phyloP scores from a whole-genome alignment of 495 filamentous ascomycete species.

The Endocarpon pusillum region DNA sequence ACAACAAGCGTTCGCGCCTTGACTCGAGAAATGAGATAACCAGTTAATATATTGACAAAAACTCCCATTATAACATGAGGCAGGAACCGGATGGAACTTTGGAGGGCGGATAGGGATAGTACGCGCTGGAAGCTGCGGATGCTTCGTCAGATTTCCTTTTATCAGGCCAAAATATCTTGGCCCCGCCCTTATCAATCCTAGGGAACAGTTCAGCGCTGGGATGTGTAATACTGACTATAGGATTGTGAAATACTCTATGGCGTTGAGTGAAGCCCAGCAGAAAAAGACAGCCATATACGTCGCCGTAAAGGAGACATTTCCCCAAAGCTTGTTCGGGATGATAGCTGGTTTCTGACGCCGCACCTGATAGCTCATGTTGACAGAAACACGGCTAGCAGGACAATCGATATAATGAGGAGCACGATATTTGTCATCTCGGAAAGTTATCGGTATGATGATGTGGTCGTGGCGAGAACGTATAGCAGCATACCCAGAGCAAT shows the following conservation, averaged over 20 bases:
- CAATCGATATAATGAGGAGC: slow-evolving; percentile 19
- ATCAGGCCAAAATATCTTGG: too few species aligned
- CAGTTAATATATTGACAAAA: slow-evolving; percentile 33
- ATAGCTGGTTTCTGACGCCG: slow-evolving; percentile 24
- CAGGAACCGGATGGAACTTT: slow-evolving; percentile 36
- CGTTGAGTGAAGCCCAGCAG: slow-evolving; percentile 28
- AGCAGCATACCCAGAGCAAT: slow-evolving; percentile 22
- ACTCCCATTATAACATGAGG: slow-evolving; percentile 34
- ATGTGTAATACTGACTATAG: slow-evolving; percentile 28
- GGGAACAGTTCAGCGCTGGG: too few species aligned
- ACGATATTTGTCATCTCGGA: slow-evolving; percentile 16
- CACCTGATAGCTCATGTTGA: slow-evolving; percentile 28
- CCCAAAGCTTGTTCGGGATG: slow-evolving; percentile 39
- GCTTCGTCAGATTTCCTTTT: too few species aligned
- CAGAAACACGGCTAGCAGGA: slow-evolving; percentile 27
- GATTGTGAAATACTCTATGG: slow-evolving; percentile 33
- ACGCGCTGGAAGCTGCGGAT: slow-evolving; percentile 28
- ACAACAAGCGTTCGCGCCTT: slow-evolving; percentile 28
- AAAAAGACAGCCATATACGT: slow-evolving; percentile 35
- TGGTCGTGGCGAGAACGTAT: slow-evolving; percentile 21
- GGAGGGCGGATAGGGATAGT: slow-evolving; percentile 24
- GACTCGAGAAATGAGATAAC: slow-evolving; percentile 32
- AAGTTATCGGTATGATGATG: slow-evolving; percentile 11
- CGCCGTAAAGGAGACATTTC: slow-evolving; percentile 27
- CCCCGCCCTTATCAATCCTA: too few species aligned